Base-by-base conservation (phyloP, 1,139 yeast species). In the Sporopachydermia cereana region DNA sequence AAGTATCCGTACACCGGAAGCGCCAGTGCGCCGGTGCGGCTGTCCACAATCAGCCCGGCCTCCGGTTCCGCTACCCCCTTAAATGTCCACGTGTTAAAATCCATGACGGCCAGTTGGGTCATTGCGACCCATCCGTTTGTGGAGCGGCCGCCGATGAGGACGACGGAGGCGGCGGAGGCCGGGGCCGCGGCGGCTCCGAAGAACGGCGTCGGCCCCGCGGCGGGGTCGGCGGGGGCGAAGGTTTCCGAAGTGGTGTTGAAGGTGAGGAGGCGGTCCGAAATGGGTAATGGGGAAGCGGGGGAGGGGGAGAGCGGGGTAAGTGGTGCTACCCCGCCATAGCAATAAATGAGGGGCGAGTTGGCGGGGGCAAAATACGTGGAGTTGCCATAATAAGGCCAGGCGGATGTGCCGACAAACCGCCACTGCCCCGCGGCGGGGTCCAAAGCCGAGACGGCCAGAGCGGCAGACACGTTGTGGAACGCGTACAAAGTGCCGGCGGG, bases 101-200 rank as follows among this genome's bases (percentile, higher is more conserved):
- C 75, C 79, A 81, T 77, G 1, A 76, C 54, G 0, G 84, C 83
- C 3, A 77, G 57, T 57, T 78, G 84, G 52, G 68, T 68, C 74
- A 78, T 69, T 46, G 74, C 69, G 30, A 78, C 72, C 81, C 83
- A 77, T 0, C 80, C 80, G 5, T 62, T 55, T 3, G 58, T 52
- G 0, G 81, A 69, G 44, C 63, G 63, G 3, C 85, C 85, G 1
- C 84, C 84, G 30, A 78, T 59, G 34, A 74, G 50, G 39, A 77
- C 55, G 42, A 63, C 64, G 1, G 71, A 57, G 24, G 54, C 58
- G 36, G 60, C 64, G 51, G 49, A 48, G 48, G 51, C 52, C 53
- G 48, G 54, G 20, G 64, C 50, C 9, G 62, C 50, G 0, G 68
- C 53, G 1, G 77, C 72, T 0, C 72, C 73, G 47, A 68, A 71